These are phyloP conservation scores for Dictyophora rubrovolvata DNA, from an alignment of 768 basidiomycete genomes.

Conservation along the genomic window DNA sequence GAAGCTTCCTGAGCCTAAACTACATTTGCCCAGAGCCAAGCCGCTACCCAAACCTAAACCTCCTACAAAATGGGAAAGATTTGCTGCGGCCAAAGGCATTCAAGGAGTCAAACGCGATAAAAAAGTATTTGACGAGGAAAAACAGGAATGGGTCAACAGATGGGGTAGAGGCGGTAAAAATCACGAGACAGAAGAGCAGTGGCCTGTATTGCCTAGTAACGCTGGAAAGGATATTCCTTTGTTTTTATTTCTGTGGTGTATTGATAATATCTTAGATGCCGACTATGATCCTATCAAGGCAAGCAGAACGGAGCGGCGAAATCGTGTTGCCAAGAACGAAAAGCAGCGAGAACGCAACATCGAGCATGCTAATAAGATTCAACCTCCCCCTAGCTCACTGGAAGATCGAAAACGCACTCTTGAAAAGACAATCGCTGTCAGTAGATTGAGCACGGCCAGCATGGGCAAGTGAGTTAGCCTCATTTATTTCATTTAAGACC, in stretches of 20 bases:
- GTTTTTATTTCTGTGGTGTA: background rate
- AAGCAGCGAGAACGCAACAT: conserved; percentile 64
- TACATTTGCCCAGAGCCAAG: conserved; percentile 79
- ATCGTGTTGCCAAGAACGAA: conserved; percentile 75
- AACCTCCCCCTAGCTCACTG: background rate
- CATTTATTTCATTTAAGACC: background rate
- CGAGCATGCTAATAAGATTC: conserved; percentile 39
- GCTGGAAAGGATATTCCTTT: conserved; percentile 43
- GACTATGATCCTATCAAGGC: conserved; percentile 72
- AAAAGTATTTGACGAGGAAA: conserved; percentile 90
- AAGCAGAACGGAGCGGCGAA: conserved; percentile 72
- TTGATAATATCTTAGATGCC: conserved; percentile 38
- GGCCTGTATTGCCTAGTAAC: conserved; percentile 83
- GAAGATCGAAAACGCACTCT: conserved; percentile 57
- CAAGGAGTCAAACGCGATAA: conserved; percentile 66
- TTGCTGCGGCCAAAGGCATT: conserved; percentile 92
- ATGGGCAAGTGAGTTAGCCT: conserved; percentile 52
- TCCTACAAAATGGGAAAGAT: conserved; percentile 89
- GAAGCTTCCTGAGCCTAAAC: conserved; percentile 66
- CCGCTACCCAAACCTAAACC: conserved; percentile 89
- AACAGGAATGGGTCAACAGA: conserved; percentile 81
- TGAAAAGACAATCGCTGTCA: conserved; percentile 64
- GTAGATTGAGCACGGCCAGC: conserved; percentile 81
- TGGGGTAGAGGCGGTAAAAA: conserved; percentile 92
- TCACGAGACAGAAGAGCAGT: conserved; percentile 74